These are phyloP conservation scores for Penicillium coffeae DNA, from an alignment of 495 filamentous ascomycete species.

Conservation along the genomic window DNA sequence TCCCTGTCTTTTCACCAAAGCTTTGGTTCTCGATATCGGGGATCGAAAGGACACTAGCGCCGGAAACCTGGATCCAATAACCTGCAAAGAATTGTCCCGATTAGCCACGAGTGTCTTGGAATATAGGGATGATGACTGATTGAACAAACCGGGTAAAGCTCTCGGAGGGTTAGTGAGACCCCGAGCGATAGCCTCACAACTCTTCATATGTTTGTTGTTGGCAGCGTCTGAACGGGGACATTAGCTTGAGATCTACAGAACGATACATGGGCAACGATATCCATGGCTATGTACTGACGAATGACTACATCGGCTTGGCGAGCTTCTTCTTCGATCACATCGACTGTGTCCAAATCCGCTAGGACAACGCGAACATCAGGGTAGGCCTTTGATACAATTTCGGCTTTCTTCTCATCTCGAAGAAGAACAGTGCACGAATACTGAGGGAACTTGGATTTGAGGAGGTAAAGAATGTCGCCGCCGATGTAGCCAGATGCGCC, in stretches of 20 bases:
- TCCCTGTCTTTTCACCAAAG: conserved; percentile 22
- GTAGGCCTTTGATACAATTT: conserved; percentile 48
- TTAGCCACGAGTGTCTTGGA: no score
- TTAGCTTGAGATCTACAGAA: conserved; percentile 3
- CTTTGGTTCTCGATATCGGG: conserved; percentile 22
- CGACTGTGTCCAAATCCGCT: conserved; percentile 40
- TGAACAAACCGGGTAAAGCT: conserved; percentile 13
- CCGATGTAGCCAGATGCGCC: conserved; percentile 66
- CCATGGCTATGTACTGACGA: conserved; percentile 36
- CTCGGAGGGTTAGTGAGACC: conserved; percentile 29
- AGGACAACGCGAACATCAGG: conserved; percentile 40
- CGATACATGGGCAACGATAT: conserved; percentile 11
- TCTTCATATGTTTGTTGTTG: conserved; percentile 35
- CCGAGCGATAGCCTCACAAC: conserved; percentile 36
- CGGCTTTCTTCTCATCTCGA: conserved; percentile 56
- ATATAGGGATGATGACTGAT: no score
- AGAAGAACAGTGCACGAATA: conserved; percentile 57
- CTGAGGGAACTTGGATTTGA: conserved; percentile 55
- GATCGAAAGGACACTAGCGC: conserved; percentile 27
- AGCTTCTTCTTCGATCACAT: conserved; percentile 37
- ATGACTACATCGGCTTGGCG: conserved; percentile 46
- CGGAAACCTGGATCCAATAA: conserved; percentile 33
- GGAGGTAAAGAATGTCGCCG: conserved; percentile 57
- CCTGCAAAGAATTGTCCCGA: no score
- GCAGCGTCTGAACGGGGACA: conserved; percentile 32